Conservation (phyloP, 2,329 filamentous ascomycete species). For the Stromatinia cepivora region DNA sequence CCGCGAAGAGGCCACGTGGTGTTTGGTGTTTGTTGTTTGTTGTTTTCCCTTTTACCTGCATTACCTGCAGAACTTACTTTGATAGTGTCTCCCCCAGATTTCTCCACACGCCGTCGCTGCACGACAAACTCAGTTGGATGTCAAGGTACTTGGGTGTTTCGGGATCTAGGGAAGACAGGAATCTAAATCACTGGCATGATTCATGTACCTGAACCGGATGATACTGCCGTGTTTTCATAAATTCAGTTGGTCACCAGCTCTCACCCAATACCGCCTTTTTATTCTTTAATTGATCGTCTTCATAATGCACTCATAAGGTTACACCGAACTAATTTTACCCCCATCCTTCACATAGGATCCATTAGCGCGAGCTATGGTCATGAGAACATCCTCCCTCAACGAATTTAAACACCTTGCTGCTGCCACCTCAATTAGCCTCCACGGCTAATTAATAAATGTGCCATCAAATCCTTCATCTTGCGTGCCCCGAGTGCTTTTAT, state of each 20-base stretch:
- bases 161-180: not conserved
- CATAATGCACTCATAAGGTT: not conserved
- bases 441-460: not conserved
- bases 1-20: not conserved
- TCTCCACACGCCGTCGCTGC: not conserved
- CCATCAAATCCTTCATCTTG: not conserved
- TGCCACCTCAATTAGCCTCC: not conserved
- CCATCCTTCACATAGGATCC: constrained; percentile 9
- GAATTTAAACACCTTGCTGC: not conserved
- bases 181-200: not conserved
- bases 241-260: not conserved
- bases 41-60: not conserved
- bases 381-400: constrained; percentile 2
- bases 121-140: not conserved
- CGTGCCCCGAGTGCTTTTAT: not conserved
- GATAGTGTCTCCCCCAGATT: constrained; percentile 3
- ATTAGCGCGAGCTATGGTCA: not conserved
- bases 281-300: not conserved
- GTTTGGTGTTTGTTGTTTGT: not conserved
- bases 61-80: not conserved
- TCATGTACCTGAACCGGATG: not conserved
- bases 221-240: not conserved
- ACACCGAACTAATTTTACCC: not conserved
- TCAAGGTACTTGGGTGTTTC: not conserved
- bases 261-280: not conserved